Evolutionary conservation across 805 yeast species (phyloP), one percentile per base, ranked within the genome.

Genomic region (Saccharomycopsis vini): DNA sequence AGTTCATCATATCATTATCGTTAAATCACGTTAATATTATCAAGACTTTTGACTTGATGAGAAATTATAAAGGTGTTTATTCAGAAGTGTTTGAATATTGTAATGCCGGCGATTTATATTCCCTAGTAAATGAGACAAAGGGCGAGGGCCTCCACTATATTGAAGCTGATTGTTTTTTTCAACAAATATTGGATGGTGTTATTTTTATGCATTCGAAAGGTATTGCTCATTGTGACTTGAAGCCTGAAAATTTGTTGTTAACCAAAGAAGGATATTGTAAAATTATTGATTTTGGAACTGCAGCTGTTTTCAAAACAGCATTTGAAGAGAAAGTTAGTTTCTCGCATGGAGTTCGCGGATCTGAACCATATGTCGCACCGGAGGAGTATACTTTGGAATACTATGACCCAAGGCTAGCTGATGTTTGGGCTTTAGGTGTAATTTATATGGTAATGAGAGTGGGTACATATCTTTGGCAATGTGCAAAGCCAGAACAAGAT

Each of bases 1-100:
- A 92, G 58, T 89, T 90, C 67, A 85, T 92, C 59, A 84, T 89
- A 39, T 79, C 95, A 1, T 79, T 79, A 32, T 81, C 85, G 24
- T 68, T 82, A 58, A 81, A 77, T 51, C 92, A 72, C 66, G 77
- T 72, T 57, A 87, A 86, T 61, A 77, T 85, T 51, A 86, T 74
- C 54, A 80, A 78, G 59, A 85, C 84, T 6, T 75, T 77, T 53
- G 96, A 84, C 62, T 69, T 89, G 40, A 75, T 89, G 85, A 75
- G 77, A 52, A 81, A 85, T 64, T 66, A 81, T 52, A 62, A 76
- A 56, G 75, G 87, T 60, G 71, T 82, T 51, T 80, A 80, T 65
- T 76, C 83, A 42, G 95, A 90, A 62, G 87, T 92, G 43, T 88
- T 92, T 97, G 98, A 92, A 63, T 90, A 80, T 60, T 85, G 95